Base-by-base conservation (phyloP, 106 monocot genomes). In the Acanthochlamys bracteata region DNA sequence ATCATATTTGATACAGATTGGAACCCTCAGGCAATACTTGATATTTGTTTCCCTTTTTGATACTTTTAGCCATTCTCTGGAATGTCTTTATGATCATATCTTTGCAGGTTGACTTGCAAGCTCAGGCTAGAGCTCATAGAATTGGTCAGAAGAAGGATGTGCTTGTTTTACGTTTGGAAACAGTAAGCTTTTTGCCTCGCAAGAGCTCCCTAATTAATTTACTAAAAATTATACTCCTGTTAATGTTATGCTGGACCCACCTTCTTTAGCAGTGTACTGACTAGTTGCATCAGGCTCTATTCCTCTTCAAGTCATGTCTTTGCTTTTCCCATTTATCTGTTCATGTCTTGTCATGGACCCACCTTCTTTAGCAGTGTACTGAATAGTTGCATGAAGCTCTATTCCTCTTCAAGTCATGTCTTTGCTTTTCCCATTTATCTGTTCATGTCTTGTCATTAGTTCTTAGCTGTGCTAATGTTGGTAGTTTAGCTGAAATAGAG, bases 1-100 rank as follows among this genome's bases (percentile, higher is more conserved):
- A 91, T 98, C 42, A 98, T 98, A 69, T 98, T 98, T 77, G 96
- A 98, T 53, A 98, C 96, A 59, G 96, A 98, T 60, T 98, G 96
- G 96, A 98, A 98, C 68, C 96, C 96, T 67, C 96, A 98, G 96
- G 96, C 73, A 92, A 79, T 55, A 58, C 22, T 40, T 23, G 10
- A 41, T 33, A 1, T 33, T 0, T 45, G 45, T 20, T 14, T 45
- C 61, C 58, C 40, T 47, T 43, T 41, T 43, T 41, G 25, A 51
- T 54, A 24, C 39, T 55, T 46, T 17, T 70, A 8, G 25, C 61
- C 22, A 49, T n/a, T 22, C 25, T 54, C 17, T 24, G 3, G 14
- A 47, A 59, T 56, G 55, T 49, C 10, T 65, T 61, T 54, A 71
- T 39, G 10, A 49, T 70, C 19, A 4, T 69, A 25, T 62, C 52